Base-by-base conservation (phyloP, 768 basidiomycete species). In the Mycena polygramma region DNA sequence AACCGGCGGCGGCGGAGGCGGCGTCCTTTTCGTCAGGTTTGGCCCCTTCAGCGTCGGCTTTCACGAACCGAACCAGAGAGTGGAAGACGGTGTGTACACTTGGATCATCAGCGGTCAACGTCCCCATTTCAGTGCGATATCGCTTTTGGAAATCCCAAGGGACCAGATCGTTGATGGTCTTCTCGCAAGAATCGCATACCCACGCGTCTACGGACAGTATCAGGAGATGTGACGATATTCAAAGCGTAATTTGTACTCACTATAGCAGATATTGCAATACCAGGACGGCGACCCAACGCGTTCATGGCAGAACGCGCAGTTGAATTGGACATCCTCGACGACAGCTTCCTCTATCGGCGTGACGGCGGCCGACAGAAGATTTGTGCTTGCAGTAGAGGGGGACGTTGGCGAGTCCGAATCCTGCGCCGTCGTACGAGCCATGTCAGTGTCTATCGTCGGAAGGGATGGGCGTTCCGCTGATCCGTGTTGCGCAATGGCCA, bases 121-220 rank as follows among this genome's bases (percentile, higher is more conserved):
- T 22, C 11, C 19, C 24, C 13, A 54, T 37, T 20, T 66, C 59
- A 4, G 35, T 20, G 7, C 59, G 70, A 19, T 71, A 57, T 14
- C 53, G 59, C n/a, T 71, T 66, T 9, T 43, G 43, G 26, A 54
- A 57, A 17, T 62, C 70, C 70, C 70, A 71, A 9, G 70, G 60
- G 0, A 8, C 1, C 37, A 71, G n/a, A 0, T 63, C 54, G 48
- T 66, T 46, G 20, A 62, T 51, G 7, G 22, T 30, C 53, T 55
- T 57, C 4, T 71, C 70, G 41, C 70, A 71, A 2, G 59, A 51
- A 26, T 66, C 64, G 60, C 70, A 71, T 1, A 71, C 60, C 70
- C 70, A 71, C 1, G 57, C 20, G 39, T 49, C 60, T 66, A 35
- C 4, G 41, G 48, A 22, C 7, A 39, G 19, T 20, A n/a, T 39